A percentile compares a stretch with the other conserved stretches of the same genome.
Conservation (phyloP, 1,139 yeast genomes). For the Lodderomyces elongisporus region DNA sequence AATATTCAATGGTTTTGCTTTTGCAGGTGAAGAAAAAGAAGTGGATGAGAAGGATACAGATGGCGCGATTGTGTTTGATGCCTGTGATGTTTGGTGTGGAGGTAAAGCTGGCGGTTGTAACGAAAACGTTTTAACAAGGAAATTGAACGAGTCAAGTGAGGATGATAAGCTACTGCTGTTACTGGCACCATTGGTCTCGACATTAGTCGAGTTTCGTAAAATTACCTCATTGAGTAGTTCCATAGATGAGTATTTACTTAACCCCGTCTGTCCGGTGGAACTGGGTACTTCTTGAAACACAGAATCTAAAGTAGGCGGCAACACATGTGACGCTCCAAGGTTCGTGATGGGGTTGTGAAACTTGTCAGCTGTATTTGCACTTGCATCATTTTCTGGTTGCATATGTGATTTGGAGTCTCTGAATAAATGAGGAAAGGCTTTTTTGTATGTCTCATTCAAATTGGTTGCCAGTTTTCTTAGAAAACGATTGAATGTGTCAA, state of each 20-base stretch:
- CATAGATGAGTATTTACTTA: constrained; percentile 3
- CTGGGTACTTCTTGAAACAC: constrained; percentile 9
- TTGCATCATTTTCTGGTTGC: background rate
- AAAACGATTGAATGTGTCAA: constrained; percentile 30
- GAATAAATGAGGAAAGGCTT: constrained; percentile 27
- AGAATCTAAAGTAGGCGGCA: constrained; percentile 29
- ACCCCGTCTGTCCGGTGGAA: no score
- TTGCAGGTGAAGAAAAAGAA: no score
- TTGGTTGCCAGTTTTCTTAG: constrained; percentile 33
- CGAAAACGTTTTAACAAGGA: no score
- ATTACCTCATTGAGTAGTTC: constrained; percentile 3
- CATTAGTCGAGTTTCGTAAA: no score
- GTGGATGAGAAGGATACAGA: no score
- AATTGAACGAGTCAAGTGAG: no score
- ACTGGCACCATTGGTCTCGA: no score
- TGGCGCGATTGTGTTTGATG: no score
- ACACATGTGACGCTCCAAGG: constrained; percentile 14
- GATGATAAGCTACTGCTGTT: no score
- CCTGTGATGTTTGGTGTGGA: no score
- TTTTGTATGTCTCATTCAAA: constrained; percentile 16
- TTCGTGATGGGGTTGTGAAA: constrained; percentile 40
- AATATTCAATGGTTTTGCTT: background rate
- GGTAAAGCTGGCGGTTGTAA: no score
- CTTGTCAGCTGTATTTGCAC: constrained; percentile 9
- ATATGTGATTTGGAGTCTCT: no score